Conservation (phyloP, 2,329 filamentous ascomycete species). For the Trichoderma atroviride region DNA sequence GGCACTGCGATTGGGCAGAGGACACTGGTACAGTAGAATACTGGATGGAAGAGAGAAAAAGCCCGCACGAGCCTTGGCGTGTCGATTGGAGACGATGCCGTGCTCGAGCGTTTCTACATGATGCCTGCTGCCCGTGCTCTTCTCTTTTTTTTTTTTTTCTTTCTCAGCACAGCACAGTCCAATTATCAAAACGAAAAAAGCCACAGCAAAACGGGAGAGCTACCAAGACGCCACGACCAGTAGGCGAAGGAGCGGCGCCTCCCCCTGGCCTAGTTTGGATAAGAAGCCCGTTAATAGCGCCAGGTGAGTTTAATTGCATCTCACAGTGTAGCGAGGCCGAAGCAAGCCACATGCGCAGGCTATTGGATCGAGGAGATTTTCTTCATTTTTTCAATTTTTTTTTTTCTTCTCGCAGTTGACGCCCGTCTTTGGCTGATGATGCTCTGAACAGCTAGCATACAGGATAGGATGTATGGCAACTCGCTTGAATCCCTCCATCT, state of each 20-base stretch:
- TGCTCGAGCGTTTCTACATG: background rate
- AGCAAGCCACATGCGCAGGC: conserved; percentile 11
- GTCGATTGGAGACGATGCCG: background rate
- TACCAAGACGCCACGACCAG: background rate
- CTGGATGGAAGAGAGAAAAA: background rate
- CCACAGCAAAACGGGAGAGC: conserved; percentile 5
- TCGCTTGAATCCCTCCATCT: background rate
- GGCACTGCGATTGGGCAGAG: conserved; percentile 1
- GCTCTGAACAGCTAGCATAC: background rate
- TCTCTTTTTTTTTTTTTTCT: background rate
- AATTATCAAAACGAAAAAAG: background rate
- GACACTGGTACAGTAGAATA: background rate
- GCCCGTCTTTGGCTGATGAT: too few species aligned
- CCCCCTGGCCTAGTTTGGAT: conserved; percentile 17
- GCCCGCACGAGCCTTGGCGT: conserved; percentile 10
- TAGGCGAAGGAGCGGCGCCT: conserved; percentile 17
- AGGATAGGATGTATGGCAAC: background rate
- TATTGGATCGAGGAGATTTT: background rate
- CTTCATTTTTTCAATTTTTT: background rate
- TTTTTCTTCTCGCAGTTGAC: background rate
- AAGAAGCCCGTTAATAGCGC: conserved; percentile 18
- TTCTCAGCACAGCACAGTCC: background rate
- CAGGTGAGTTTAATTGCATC: conserved; percentile 27
- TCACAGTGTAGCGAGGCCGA: conserved; percentile 16
- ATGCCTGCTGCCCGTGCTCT: background rate